Evolutionary conservation across 1,284 basidiomycete species (phyloP).

Genomic region (Termitomyces sp.): DNA sequence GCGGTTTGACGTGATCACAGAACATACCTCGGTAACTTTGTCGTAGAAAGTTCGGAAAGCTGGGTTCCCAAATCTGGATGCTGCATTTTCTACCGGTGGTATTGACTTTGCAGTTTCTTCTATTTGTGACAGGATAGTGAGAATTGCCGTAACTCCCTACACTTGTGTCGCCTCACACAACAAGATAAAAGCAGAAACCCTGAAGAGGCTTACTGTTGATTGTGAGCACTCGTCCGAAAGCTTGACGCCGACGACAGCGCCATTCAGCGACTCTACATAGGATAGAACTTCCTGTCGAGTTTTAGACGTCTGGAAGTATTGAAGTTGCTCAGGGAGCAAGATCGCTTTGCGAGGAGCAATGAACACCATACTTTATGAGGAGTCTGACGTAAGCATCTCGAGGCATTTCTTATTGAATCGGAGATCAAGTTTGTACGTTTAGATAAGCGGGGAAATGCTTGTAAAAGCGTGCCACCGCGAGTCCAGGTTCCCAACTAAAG

Average conservation of each 20-base stretch:
- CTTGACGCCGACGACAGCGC: conserved; percentile 72
- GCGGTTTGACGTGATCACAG: background rate
- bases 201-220: conserved; percentile 46
- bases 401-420: background rate
- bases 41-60: conserved; percentile 94
- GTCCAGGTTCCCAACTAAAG: too few relatives aligned
- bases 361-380: conserved; percentile 10
- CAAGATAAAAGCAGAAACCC: background rate
- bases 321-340: conserved; percentile 73
- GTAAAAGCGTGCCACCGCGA: too few relatives aligned
- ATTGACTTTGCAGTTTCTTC: conserved; percentile 63
- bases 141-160: conserved; percentile 60
- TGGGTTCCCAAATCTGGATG: conserved; percentile 95
- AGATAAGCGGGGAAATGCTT: too few relatives aligned
- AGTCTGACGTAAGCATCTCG: background rate
- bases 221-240: conserved; percentile 60
- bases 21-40: conserved; percentile 62
- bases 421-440: too few relatives aligned
- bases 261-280: conserved; percentile 78
- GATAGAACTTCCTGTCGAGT: conserved; percentile 69
- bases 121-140: conserved; percentile 65
- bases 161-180: background rate
- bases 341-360: conserved; percentile 66
- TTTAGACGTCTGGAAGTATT: conserved; percentile 74
- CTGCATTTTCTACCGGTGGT: conserved; percentile 87